These are phyloP conservation scores for Botrytis aclada DNA, from an alignment of 2,329 filamentous ascomycete species.

Conservation along the genomic window DNA sequence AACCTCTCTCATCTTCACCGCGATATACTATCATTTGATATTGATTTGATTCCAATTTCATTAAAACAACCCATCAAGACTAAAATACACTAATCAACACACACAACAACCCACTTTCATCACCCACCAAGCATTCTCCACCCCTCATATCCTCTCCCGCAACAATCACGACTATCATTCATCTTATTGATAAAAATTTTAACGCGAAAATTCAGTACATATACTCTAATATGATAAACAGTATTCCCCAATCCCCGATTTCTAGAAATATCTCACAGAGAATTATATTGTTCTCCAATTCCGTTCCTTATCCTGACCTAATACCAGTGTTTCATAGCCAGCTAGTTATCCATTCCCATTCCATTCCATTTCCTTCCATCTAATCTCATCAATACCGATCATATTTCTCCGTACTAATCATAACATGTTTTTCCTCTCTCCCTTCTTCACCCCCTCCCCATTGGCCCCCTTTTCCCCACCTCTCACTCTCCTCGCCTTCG, in stretches of 20 bases:
- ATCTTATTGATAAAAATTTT: neutral
- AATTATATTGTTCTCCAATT: neutral
- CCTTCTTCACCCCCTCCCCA: neutral
- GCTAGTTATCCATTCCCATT: neutral
- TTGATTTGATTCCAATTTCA: neutral
- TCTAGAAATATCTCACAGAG: neutral
- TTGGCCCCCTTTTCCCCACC: neutral
- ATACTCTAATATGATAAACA: neutral
- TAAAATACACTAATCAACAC: neutral
- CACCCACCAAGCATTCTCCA: no score
- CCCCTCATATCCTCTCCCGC: neutral
- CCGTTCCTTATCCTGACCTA: neutral
- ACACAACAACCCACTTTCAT: no score
- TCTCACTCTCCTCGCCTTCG: neutral
- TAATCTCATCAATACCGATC: neutral
- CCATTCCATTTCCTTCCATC: neutral
- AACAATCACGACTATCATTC: neutral
- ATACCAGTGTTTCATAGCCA: neutral
- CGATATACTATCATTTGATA: neutral
- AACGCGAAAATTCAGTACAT: neutral
- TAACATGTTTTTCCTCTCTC: neutral
- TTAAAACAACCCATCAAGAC: neutral
- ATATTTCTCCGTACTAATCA: constrained; percentile 5
- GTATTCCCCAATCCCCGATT: neutral
- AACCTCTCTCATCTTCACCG: neutral